Evolutionary conservation across 371 early-diverging fungal genomes (phyloP), one percentile per base, ranked within the genome.

Genomic region (Blakeslea trispora): DNA sequence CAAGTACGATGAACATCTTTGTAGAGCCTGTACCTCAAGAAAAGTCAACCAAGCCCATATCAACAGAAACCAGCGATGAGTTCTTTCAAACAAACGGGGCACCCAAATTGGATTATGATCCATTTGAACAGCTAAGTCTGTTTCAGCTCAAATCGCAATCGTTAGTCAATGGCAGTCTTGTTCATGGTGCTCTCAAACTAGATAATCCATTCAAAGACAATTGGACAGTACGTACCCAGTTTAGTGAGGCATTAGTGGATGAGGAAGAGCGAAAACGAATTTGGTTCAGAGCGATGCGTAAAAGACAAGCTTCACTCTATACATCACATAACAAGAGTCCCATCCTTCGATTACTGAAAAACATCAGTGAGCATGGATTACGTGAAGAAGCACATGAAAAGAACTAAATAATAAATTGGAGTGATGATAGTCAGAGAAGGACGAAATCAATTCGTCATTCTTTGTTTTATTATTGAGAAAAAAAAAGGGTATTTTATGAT

Each of bases 1-100:
- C 32, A 6, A 49, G 61, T 7, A 68, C 58, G 46, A 69, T 70
- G 15, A 71, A 79, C 22, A 69, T 82, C 7, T 72, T 71, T 55
- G 72, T 77, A 9, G 77, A 82, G 37, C 67, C 63, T 13, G 54
- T 65, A 3, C 69, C 69, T 1, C 28, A 45, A 22, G 52, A 45
- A 13, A 28, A 2, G 34, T n/a, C n/a, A n/a, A n/a, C n/a, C n/a
- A n/a, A n/a, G n/a, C n/a, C n/a, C n/a, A n/a, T n/a, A n/a, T n/a
- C 44, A 0, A 51, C 46, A 14, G 45, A 60, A 9, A n/a, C n/a
- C n/a, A 10, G 11, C 37, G 59, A 55, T 13, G 52, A 56, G 17
- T 40, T 50, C 39, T 46, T 46, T 22, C 46, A 47, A 18, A 52
- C 46, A 18, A 18, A 31, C 18, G 48, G 50, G 7, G 52, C 32